Evolutionary conservation across 1,284 basidiomycete genomes (phyloP), one percentile per base, ranked within the genome.

Genomic region (Cryptococcus sp.): DNA sequence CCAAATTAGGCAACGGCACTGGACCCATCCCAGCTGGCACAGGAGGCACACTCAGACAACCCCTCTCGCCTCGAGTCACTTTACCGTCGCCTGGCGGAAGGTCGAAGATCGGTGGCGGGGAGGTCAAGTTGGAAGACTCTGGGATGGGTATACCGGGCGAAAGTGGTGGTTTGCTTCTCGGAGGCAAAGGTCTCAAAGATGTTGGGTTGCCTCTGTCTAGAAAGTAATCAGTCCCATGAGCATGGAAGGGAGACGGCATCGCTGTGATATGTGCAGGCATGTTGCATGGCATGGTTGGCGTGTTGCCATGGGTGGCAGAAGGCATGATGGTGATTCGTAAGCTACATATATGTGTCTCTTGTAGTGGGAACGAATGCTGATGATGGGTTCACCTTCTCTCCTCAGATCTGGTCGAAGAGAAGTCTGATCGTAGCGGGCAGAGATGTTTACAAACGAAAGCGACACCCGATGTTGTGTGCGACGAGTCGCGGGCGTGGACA

Each of bases 71-170:
- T 16, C 52, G 58, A 44, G 45, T 63, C 17, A 65, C 61, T 1
- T 19, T 67, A 11, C 58, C 58, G 13, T 35, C 31, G 31, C 31
- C 55, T 41, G 38, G 55, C 25, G 64, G 61, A 31, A 54, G 60
- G 46, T 51, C 53, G n/a, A 48, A 61, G 40, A 46, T 50, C 38
- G 45, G 53, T 22, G 45, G 45, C 22, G 49, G 50, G 19, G 53
- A 56, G 39, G 42, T 47, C 19, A 46, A 41, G 31, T 47, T 50
- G 10, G 56, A 50, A 44, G 54, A 50, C 38, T 50, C 53, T 11
- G 70, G 70, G 6, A 73, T 71, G 69, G 70, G 73, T 0, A 60
- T 75, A 17, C 59, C 54, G 53, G 71, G 67, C 25, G 71, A 73
- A 52, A 62, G 60, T 39, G 70, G 67, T 42, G 68, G 70, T 17